Conservation (phyloP, 108 stramenopile species). For the Pseudonitzschia multiseries region DNA sequence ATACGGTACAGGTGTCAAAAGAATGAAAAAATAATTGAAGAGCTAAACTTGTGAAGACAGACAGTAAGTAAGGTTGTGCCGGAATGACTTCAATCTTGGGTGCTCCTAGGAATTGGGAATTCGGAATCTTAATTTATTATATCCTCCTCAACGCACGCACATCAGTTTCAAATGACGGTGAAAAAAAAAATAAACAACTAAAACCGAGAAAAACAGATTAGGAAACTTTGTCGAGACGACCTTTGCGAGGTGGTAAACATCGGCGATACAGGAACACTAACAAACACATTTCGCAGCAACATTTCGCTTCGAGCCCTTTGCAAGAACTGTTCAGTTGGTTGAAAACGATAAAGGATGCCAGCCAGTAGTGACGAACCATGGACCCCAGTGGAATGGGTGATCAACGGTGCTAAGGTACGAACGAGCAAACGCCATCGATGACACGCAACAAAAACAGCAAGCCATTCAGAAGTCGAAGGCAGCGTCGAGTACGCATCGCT, state of each 20-base stretch:
- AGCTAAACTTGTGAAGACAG: no score
- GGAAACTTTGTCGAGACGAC: no score
- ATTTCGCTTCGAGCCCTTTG: neutral
- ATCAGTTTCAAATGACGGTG: neutral
- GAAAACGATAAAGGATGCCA: slow-evolving; percentile 7
- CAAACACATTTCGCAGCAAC: no score
- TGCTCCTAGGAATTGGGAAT: neutral
- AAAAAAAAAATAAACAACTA: neutral
- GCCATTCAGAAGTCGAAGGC: neutral
- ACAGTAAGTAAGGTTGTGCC: neutral
- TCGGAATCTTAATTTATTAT: neutral
- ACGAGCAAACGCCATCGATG: neutral
- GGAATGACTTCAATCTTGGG: neutral
- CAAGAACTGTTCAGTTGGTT: neutral
- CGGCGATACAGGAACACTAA: no score
- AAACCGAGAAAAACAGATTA: neutral
- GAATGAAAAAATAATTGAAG: no score
- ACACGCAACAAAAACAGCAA: neutral
- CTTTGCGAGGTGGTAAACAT: no score
- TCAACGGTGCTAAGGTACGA: slow-evolving; percentile 79
- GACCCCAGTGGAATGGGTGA: slow-evolving; percentile 61
- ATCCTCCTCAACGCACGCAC: neutral
- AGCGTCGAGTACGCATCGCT: neutral
- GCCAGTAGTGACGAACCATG: slow-evolving; percentile 50
- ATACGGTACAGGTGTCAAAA: no score